Base-by-base conservation (phyloP, 2,329 filamentous ascomycete genomes). In the Volutella citrinella region DNA sequence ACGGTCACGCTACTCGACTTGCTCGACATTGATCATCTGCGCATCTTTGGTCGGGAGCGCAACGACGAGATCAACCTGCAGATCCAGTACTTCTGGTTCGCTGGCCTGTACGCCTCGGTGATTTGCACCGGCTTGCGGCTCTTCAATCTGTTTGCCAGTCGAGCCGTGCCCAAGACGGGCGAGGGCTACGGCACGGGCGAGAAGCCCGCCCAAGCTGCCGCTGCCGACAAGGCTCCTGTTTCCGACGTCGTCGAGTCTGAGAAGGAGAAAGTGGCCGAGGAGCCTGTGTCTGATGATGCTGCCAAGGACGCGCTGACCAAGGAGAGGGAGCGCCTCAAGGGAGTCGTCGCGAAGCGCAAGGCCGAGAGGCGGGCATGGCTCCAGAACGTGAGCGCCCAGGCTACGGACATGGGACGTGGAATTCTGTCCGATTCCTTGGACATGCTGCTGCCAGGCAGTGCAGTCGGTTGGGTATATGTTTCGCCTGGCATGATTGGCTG, bases 1-100 rank as follows among this genome's bases (percentile, higher is more conserved):
- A 74, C 77, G 41, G 55, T 71, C 24, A 84, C 79, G 0, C 70
- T 85, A 29, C 65, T 79, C 40, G 69, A 83, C 63, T 58, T 69
- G 17, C 45, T 70, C 30, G 53, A 52, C 13, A 54, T 73, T 13
- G 48, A 60, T 25, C 64, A 63, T 33, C 43, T 78, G 42, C 63
- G 72, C 28, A 56, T 76, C 10, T 80, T 82, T 63, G 72, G 70
- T 1, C 48, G 70, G 2, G 69, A 67, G 22, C 52, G 65, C 56
- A 70, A 70, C 12, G 47, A 49, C n/a, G 48, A 43, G 17, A 49
- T 84, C 5, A 66, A 76, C 27, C 41, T 72, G 15, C 80, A 87
- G 59, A 76, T 75, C 1, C 78, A 84, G 60, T 72, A 78, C 32
- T 80, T 84, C 58, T 89, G 84, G 84, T 74, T 87, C 43, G 75